Base-by-base conservation (phyloP, 495 filamentous ascomycete genomes). In the Penicillium turbatum region DNA sequence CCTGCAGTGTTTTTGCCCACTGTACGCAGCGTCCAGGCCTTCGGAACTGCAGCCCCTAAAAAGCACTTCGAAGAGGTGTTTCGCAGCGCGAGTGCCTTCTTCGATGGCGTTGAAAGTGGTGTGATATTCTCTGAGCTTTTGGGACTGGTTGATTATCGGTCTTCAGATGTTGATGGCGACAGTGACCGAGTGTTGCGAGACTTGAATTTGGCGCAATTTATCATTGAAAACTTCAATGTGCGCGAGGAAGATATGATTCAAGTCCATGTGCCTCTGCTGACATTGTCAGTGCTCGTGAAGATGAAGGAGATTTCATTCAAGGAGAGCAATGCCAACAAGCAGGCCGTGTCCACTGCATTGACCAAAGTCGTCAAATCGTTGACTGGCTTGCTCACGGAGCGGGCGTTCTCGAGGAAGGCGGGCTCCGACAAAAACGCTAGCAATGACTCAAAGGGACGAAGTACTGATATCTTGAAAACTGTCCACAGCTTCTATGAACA, bases 171-270 rank as follows among this genome's bases (percentile, higher is more conserved):
- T 15, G 61, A 74, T 7, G 68, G 67, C 5, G 71, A 76, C 16
- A 67, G 71, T 36, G 78, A 81, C 13, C 84, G 81, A 45, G 58
- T 67, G 34, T 49, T 68, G 53, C 60, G 46, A 48, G 59, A 71
- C 49, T 74, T 98, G 47, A 78, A 82, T 17, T 77, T 96, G 26
- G 85, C 90, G 44, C 80, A 79, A 37, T 99, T 97, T 65, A 84
- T 96, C 36, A 72, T 97, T 53, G 73, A 80, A 4, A 83, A 90
- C 53, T 99, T 97, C 79, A 97, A 97, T 71, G 80, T 97, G 31
- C 83, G 85, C 45, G 93, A 97, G 67, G 92, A 97, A 65, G 93
- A 99, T 64, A 97, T 99, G 93, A 66, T 95, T 31, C 74, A 86
- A 27, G 70, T 87, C 3, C 93, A 99, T 71, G 85, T 89, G 30